These are phyloP conservation scores for Erigeron philadelphicus DNA, from an alignment of 140 eudicot species.

Conservation along the genomic window DNA sequence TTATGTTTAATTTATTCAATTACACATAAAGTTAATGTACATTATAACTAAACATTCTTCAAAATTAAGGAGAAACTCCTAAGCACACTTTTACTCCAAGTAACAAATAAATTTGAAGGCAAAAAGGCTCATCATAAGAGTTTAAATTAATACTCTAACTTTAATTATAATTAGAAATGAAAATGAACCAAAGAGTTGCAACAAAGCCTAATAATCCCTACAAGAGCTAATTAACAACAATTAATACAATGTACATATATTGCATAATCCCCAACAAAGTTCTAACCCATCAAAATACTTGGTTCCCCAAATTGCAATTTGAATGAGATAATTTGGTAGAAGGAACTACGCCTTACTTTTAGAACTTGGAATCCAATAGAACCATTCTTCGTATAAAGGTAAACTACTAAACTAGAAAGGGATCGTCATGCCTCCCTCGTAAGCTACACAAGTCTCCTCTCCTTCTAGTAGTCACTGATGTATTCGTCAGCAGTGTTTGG, in stretches of 20 bases:
- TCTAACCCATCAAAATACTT: neutral
- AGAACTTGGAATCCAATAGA: neutral
- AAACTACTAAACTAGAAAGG: constrained; percentile 10
- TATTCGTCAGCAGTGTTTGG: constrained; percentile 15
- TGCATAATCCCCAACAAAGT: neutral
- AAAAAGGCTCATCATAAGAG: neutral
- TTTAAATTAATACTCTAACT: neutral
- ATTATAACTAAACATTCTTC: no score
- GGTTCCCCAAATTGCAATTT: neutral
- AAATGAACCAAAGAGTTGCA: neutral
- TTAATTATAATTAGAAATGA: neutral
- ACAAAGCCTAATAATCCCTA: neutral
- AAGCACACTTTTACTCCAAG: no score
- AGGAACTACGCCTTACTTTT: constrained; percentile 1
- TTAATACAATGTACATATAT: neutral
- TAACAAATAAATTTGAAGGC: no score
- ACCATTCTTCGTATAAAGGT: neutral
- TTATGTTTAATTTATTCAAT: no score
- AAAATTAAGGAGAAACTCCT: no score
- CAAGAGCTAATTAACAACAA: neutral
- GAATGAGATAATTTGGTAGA: neutral
- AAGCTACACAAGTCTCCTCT: constrained; percentile 6
- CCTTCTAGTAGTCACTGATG: constrained; percentile 23
- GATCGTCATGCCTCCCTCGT: neutral
- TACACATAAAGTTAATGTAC: no score